These are phyloP conservation scores for Fraxinus cuspidata DNA, from an alignment of 257 asterid genomes.

Conservation along the genomic window DNA sequence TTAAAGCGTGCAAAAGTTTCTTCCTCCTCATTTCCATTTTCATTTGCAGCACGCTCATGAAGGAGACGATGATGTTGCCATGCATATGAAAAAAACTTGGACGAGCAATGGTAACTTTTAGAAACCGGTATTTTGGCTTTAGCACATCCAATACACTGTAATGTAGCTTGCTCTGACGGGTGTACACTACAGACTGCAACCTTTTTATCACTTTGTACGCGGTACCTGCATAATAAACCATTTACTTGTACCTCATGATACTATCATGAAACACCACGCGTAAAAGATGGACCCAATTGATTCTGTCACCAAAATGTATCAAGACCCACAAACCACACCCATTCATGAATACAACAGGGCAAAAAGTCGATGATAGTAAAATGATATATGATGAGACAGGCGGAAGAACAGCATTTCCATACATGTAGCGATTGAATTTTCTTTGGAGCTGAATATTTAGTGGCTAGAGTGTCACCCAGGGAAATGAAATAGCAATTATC, in stretches of 20 bases:
- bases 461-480: not conserved
- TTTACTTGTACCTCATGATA: not conserved
- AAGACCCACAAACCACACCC: not conserved
- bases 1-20: constrained; percentile 81
- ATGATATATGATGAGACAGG: not conserved
- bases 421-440: not conserved
- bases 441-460: not conserved
- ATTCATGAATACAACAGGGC: not conserved
- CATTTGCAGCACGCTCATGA: constrained; percentile 89
- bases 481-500: not conserved
- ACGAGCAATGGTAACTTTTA: constrained; percentile 88
- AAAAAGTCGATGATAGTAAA: not conserved
- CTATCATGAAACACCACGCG: not conserved
- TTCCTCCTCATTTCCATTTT: constrained; percentile 85
- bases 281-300: not conserved
- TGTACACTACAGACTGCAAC: constrained; percentile 90
- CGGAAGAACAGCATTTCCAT: not conserved
- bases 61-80: constrained; percentile 93
- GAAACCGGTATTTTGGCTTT: constrained; percentile 78
- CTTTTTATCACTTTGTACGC: constrained; percentile 86
- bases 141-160: constrained; percentile 88
- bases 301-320: not conserved
- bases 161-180: constrained; percentile 89
- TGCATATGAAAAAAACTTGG: constrained; percentile 88
- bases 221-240: constrained; percentile 59